These are phyloP conservation scores for Setaria italica DNA, from an alignment of 202 grass and related monocot genomes.

Conservation along the genomic window DNA sequence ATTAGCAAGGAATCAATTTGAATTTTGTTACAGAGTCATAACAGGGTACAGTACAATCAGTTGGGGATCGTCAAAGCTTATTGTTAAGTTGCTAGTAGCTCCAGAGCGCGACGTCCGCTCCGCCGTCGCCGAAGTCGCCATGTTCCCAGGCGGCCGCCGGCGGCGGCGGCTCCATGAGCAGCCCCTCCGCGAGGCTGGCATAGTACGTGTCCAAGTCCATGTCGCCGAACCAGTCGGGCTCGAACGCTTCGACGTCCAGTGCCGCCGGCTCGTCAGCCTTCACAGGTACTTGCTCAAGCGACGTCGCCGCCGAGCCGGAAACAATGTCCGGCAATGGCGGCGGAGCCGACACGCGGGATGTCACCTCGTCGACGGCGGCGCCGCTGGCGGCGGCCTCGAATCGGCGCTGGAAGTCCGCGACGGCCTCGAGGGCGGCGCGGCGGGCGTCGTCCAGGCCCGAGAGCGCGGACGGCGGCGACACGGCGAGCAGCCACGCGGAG, in stretches of 20 bases:
- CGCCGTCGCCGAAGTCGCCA: conserved; percentile 23
- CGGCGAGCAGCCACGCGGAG: conserved; percentile 67
- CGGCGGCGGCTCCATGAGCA: conserved; percentile 47
- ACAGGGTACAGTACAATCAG: conserved; percentile 20
- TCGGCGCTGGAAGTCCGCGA: conserved; percentile 53
- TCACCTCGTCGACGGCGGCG: neutral
- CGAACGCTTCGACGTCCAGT: conserved; percentile 1
- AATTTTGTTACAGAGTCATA: conserved; percentile 28
- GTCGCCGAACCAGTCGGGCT: conserved; percentile 27
- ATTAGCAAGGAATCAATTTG: neutral
- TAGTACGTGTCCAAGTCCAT: conserved; percentile 47
- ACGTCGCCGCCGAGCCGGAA: neutral
- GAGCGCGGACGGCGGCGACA: conserved; percentile 34
- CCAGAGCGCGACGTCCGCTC: conserved; percentile 54
- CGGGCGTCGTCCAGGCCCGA: conserved; percentile 52
- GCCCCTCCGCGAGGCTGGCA: conserved; percentile 43
- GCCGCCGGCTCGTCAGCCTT: neutral
- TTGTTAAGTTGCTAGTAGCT: conserved; percentile 33
- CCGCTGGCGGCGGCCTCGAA: neutral
- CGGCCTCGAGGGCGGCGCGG: conserved; percentile 50
- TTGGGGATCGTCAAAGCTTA: neutral
- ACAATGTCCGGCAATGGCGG: neutral
- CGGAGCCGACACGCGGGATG: neutral
- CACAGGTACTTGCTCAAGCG: too few species aligned
- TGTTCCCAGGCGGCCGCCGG: conserved; percentile 18